These are phyloP conservation scores for Xylaria flabelliformis DNA, from an alignment of 495 filamentous ascomycete species.

Conservation along the genomic window DNA sequence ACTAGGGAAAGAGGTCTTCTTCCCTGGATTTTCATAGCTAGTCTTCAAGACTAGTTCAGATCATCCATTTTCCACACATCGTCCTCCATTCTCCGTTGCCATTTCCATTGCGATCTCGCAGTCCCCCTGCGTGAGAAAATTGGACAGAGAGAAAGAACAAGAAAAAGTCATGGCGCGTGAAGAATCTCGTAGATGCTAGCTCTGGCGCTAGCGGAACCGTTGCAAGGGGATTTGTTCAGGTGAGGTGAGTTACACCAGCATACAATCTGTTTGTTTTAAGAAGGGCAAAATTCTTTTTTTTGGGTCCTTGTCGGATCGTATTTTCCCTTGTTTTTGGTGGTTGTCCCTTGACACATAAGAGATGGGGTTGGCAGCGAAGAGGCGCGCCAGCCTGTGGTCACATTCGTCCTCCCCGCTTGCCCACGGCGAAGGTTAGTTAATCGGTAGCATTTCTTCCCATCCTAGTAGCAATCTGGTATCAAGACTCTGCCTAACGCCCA, in stretches of 20 bases:
- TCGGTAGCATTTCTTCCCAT: constrained; percentile 28
- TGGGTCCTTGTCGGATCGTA: constrained; percentile 22
- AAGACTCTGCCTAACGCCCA: constrained; percentile 27
- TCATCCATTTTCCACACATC: constrained; percentile 23
- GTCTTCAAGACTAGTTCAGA: constrained; percentile 39
- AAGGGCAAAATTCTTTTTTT: constrained; percentile 23
- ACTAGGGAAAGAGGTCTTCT: constrained; percentile 21
- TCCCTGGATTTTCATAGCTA: constrained; percentile 28
- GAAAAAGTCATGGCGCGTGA: constrained; percentile 3
- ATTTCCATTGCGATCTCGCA: constrained; percentile 14
- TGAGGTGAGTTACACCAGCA: constrained; percentile 24
- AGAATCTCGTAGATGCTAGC: constrained; percentile 33
- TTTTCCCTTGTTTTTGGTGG: constrained; percentile 24
- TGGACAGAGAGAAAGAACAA: constrained; percentile 18
- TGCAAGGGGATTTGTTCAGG: constrained; percentile 22
- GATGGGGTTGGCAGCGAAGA: constrained; percentile 41
- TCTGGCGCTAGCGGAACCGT: constrained; percentile 37
- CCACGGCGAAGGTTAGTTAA: constrained; percentile 23
- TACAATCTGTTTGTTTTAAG: constrained; percentile 31
- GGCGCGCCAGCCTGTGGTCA: constrained; percentile 45
- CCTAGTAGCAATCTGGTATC: constrained; percentile 36
- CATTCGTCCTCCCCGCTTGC: constrained; percentile 37
- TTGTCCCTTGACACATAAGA: constrained; percentile 35
- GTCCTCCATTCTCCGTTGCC: constrained; percentile 26
- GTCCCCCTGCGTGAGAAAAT: not conserved